Conservation (phyloP, 257 asterid species). For the Primulina eburnea region DNA sequence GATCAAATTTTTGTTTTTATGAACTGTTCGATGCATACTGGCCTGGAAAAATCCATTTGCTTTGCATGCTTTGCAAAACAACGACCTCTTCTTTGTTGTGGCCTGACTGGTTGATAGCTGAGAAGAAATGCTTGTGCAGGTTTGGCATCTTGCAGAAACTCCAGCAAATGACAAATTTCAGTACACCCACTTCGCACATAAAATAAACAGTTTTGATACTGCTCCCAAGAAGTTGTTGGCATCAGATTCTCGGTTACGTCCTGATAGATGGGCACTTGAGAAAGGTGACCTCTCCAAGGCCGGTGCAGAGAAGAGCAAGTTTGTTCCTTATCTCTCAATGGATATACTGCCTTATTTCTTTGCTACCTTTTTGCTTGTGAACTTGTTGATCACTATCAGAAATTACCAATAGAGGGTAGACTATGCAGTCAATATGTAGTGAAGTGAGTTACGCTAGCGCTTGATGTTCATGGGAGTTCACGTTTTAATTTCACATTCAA, state of each 20-base stretch:
- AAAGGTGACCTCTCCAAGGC: slow-evolving; percentile 89
- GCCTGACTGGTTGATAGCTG: slow-evolving; percentile 15
- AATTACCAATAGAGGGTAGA: not conserved
- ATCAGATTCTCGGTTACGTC: slow-evolving; percentile 97
- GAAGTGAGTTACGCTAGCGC: not conserved
- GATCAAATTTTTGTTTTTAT: not conserved
- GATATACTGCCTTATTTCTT: not conserved
- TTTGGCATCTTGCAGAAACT: slow-evolving; percentile 70
- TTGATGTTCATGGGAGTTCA: not conserved
- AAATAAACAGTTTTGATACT: slow-evolving; percentile 84
- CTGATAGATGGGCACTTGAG: slow-evolving; percentile 96
- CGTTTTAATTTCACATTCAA: not conserved
- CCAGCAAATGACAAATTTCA: slow-evolving; percentile 85
- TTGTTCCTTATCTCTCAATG: slow-evolving; percentile 20
- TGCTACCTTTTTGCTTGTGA: not conserved
- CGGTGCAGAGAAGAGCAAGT: slow-evolving; percentile 94
- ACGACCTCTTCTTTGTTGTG: not conserved
- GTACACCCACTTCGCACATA: slow-evolving; percentile 90
- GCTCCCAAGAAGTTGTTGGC: slow-evolving; percentile 87
- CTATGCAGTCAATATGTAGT: not conserved
- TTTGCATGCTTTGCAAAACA: not conserved
- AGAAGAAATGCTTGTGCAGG: slow-evolving; percentile 41
- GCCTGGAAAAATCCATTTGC: not conserved
- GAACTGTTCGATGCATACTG: not conserved
- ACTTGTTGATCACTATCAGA: not conserved